Base-by-base conservation (phyloP, 352 stramenopile genomes). In the Peronospora farinosa region DNA sequence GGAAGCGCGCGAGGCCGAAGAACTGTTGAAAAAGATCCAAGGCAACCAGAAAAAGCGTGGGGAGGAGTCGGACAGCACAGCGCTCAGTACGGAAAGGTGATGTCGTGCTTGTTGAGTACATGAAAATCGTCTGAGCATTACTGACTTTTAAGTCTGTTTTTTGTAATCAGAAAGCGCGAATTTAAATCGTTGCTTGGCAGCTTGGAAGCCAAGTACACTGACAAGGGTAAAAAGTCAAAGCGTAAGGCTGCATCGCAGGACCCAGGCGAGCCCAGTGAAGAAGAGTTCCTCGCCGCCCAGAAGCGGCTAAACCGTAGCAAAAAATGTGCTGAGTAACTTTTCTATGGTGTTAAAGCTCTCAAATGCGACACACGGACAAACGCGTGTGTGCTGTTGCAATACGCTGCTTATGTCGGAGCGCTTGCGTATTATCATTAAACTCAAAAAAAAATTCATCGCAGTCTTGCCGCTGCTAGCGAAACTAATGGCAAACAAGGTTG, bases 141-240 rank as follows among this genome's bases (percentile, higher is more conserved):
- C 21, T 58, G 16, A 47, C 38, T 44, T 17, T 4, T 16, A 38
- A n/a, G 13, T 40, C 37, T 27, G 40, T 21, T 48, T 58, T 31
- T 39, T 67, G 36, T 41, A 17, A 33, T 40, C 41, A 84, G 74
- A 13, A 71, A 87, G 21, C 71, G 65, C 27, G 65, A 69, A 1
- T 87, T 88, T 43, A 62, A 65, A 7, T 85, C 71, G 35, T 51
- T 91, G 16, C 45, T 91, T 10, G 51, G 72, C 2, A 78, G 54
- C 28, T 63, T 91, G 21, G 77, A 91, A 28, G 57, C 67, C 39
- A 88, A 81, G 40, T 88, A 87, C 40, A 67, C 60, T 25, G 60
- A 75, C 13, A 69, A 81, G 36, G 48, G 39, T 15, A 81, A 81
- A 42, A 67, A 71, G 15, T 60, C 67, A 27, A 83, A 74, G 37